A percentile compares a stretch with the other conserved stretches of the same genome.
phyloP scores from a whole-genome alignment of 352 stramenopile genomes.

The Lagenidium giganteum region DNA sequence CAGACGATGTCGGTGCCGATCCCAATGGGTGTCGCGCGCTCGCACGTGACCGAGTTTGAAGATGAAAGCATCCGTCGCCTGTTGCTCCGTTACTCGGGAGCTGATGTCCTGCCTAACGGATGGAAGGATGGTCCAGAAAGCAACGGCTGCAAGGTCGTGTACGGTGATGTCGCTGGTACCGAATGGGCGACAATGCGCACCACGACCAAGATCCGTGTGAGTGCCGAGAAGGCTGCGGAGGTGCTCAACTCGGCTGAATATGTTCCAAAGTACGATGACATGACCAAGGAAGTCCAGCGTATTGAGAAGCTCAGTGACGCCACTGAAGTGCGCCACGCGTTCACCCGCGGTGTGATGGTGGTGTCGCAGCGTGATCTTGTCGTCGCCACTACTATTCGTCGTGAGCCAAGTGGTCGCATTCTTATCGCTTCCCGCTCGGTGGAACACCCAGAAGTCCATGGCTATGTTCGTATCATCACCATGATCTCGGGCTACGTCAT shows the following conservation, averaged over 20 bases:
- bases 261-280: slow-evolving; percentile 75
- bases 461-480: slow-evolving; percentile 18
- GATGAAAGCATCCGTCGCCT: slow-evolving; percentile 49
- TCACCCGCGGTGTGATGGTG: slow-evolving; percentile 72
- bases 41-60: slow-evolving; percentile 44
- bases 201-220: slow-evolving; percentile 48
- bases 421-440: slow-evolving; percentile 73
- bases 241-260: slow-evolving; percentile 50
- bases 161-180: slow-evolving; percentile 51
- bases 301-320: slow-evolving; percentile 59
- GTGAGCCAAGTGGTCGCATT: slow-evolving; percentile 41
- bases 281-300: slow-evolving; percentile 64
- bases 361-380: slow-evolving; percentile 70
- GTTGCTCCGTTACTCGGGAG: slow-evolving; percentile 46
- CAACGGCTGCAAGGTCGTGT: slow-evolving; percentile 72
- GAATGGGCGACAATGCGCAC: slow-evolving; percentile 77
- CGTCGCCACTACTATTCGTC: slow-evolving; percentile 49
- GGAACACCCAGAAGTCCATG: slow-evolving; percentile 37
- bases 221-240: slow-evolving; percentile 37
- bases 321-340: slow-evolving; percentile 59
- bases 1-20: slow-evolving; percentile 40
- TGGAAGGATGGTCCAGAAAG: slow-evolving; percentile 61
- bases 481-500: slow-evolving; percentile 72
- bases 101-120: slow-evolving; percentile 52
- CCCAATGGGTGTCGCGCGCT: slow-evolving; percentile 40